Evolutionary conservation across 495 filamentous ascomycete species (phyloP).

Genomic region (Penicillium fimorum): DNA sequence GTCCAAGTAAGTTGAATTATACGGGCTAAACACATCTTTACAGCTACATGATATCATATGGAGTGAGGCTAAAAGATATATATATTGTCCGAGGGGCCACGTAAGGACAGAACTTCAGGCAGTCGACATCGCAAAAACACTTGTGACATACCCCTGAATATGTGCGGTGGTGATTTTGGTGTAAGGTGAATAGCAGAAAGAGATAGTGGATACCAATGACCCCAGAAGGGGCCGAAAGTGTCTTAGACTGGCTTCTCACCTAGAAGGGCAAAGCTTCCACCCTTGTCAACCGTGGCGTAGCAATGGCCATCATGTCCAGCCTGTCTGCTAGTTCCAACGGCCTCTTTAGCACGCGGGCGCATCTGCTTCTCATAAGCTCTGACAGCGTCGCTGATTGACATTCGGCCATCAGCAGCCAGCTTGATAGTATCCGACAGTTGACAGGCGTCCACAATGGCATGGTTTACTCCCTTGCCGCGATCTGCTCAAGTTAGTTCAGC

Average conservation of each 20-base stretch:
- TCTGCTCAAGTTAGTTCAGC: not conserved
- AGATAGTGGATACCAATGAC: not conserved
- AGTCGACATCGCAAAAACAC: no score
- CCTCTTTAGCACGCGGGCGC: not conserved
- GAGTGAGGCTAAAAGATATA: not conserved
- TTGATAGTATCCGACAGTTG: not conserved
- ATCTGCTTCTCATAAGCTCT: conserved; percentile 4
- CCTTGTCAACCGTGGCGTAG: not conserved
- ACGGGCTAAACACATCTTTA: not conserved
- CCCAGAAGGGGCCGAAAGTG: no score
- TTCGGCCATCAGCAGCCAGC: not conserved
- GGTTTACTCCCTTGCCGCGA: conserved; percentile 10
- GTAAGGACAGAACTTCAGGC: no score
- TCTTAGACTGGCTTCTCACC: not conserved
- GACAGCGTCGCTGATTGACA: not conserved
- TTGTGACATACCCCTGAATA: no score
- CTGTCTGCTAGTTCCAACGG: not conserved
- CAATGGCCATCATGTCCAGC: not conserved
- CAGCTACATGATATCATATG: not conserved
- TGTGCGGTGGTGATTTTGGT: not conserved
- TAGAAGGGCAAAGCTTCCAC: not conserved
- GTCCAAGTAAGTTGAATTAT: not conserved
- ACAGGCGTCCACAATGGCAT: conserved; percentile 11
- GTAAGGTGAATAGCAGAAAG: not conserved
- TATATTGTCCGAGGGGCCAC: no score